Base-by-base conservation (phyloP, 305 asterid genomes). In the Fraxinus paxiana region DNA sequence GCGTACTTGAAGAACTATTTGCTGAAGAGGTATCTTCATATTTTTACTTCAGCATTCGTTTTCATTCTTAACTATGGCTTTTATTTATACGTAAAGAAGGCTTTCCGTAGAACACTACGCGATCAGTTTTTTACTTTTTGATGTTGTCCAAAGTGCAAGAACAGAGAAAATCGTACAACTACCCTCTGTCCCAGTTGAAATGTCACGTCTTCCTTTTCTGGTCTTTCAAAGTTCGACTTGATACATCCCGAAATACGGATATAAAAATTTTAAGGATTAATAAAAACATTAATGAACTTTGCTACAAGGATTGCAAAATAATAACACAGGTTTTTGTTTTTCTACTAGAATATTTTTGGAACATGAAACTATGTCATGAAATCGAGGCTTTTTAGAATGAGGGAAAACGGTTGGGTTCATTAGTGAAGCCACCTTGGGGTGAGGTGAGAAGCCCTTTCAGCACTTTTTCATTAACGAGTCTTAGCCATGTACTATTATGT, bases 1-100 rank as follows among this genome's bases (percentile, higher is more conserved):
- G 98, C 43, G 98, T 95, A 38, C 88, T 93, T n/a, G 98, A 95
- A 88, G 98, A 95, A 87, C 97, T 95, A 75, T 95, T 95, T 85
- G 98, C 98, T 0, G 98, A 95, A 88, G 94, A 95, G 98, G 97
- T 95, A 88, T 28, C 71, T 15, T 30, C 30, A 54, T 24, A 30
- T 75, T 43, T 63, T 38, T 38, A 77, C 71, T 77, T 76, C 73
- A 15, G 67, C 37, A 37, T 43, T 67, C 56, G n/a, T 48, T 48
- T 41, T 26, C 28, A 24, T 63, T 63, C 31, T 6, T 24, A 26
- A 65, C 73, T 24, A 26, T 3, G 73, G 18, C 43, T 15, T 59
- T 71, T 20, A 46, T 13, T 79, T 59, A 69, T 48, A 20, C 43
- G 3, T 72, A 26, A 3, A 20, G 34, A 38, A 61, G 46, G 51